Evolutionary conservation across 352 stramenopile species (phyloP).

Genomic region (Phytophthora hybrid): DNA sequence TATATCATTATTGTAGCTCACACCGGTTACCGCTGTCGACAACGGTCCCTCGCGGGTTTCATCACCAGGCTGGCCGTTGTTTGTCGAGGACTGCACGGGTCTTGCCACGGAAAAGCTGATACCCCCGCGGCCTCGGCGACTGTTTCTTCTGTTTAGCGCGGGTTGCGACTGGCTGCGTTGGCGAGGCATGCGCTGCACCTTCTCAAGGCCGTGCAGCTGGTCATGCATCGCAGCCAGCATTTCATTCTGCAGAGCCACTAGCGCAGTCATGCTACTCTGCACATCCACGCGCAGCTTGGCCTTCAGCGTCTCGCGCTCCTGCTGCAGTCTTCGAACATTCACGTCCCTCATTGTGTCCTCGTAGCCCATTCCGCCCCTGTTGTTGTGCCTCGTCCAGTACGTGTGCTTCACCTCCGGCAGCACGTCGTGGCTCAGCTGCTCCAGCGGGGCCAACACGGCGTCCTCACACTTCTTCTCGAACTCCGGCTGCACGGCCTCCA

Average conservation of each 20-base stretch:
- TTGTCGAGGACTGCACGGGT: not conserved
- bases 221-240: slow-evolving; percentile 50
- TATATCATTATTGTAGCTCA: not conserved
- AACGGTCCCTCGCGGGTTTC: not conserved
- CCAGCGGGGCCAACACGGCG: slow-evolving; percentile 54
- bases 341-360: slow-evolving; percentile 37
- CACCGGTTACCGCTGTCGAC: not conserved
- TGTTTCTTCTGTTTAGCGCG: slow-evolving; percentile 27
- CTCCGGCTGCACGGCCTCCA: slow-evolving; percentile 45
- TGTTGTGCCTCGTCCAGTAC: slow-evolving; percentile 72
- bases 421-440: slow-evolving; percentile 53
- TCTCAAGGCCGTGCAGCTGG: slow-evolving; percentile 47
- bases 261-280: slow-evolving; percentile 57
- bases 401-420: slow-evolving; percentile 81
- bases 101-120: slow-evolving; percentile 12
- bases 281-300: slow-evolving; percentile 54
- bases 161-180: slow-evolving; percentile 33
- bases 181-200: slow-evolving; percentile 26
- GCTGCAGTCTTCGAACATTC: slow-evolving; percentile 54
- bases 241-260: slow-evolving; percentile 60
- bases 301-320: slow-evolving; percentile 63
- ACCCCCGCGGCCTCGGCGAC: slow-evolving; percentile 5
- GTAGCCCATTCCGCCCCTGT: slow-evolving; percentile 14
- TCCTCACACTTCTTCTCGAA: slow-evolving; percentile 59
- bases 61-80: not conserved